These are phyloP conservation scores for Penicillium cataractarum DNA, from an alignment of 495 filamentous ascomycete species.

Conservation along the genomic window DNA sequence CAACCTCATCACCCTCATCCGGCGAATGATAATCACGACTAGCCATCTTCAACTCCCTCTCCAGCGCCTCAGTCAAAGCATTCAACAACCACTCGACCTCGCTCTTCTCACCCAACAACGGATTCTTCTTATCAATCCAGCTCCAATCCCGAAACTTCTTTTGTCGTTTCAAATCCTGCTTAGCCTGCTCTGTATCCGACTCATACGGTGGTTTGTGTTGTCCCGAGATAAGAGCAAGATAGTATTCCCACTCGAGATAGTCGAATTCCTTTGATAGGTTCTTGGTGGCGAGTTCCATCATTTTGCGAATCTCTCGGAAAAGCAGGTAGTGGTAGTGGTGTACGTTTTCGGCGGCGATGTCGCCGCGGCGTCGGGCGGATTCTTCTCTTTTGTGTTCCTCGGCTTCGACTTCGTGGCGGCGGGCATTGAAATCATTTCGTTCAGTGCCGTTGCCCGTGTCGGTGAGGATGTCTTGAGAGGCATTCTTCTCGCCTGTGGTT, in stretches of 20 bases:
- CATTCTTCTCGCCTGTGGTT: slow-evolving; percentile 22
- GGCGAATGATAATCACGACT: slow-evolving; percentile 26
- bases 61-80: slow-evolving; percentile 58
- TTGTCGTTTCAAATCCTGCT: slow-evolving; percentile 22
- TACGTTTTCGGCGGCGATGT: slow-evolving; percentile 45
- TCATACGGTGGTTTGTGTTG: slow-evolving; percentile 56
- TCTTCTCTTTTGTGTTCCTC: slow-evolving; percentile 46
- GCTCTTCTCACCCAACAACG: slow-evolving; percentile 70
- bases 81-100: slow-evolving; percentile 85
- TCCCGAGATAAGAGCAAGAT: slow-evolving; percentile 68
- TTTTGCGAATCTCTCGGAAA: slow-evolving; percentile 66
- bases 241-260: slow-evolving; percentile 83
- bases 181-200: slow-evolving; percentile 6
- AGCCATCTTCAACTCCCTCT: slow-evolving; percentile 51
- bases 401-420: slow-evolving; percentile 23
- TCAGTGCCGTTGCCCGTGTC: slow-evolving; percentile 9
- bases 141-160: slow-evolving; percentile 56
- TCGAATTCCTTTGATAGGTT: slow-evolving; percentile 68
- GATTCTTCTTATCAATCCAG: slow-evolving; percentile 74
- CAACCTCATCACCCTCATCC: neutral
- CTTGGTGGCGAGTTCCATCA: slow-evolving; percentile 64
- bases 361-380: slow-evolving; percentile 45
- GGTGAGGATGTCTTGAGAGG: slow-evolving; percentile 9
- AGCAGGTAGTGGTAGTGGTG: slow-evolving; percentile 69
- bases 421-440: neutral